Conservation (phyloP, 129 eudicot species). For the Centaurea solstitialis region DNA sequence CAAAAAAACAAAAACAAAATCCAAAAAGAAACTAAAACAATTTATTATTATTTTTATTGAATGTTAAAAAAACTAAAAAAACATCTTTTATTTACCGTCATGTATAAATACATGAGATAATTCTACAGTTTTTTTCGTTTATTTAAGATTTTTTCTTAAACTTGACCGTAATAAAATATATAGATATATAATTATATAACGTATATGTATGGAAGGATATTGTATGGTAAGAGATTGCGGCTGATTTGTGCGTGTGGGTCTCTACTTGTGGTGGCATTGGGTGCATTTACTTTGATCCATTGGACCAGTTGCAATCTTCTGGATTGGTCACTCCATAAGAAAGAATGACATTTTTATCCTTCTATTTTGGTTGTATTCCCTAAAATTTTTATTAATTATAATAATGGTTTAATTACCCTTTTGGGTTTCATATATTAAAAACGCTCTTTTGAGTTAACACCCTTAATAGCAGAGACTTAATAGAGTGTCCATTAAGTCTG, state of each 20-base stretch:
- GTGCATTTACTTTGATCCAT: conserved; percentile 11
- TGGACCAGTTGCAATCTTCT: background rate
- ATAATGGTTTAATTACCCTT: background rate
- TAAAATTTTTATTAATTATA: background rate
- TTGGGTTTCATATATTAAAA: background rate
- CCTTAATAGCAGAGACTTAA: background rate
- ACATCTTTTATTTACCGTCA: too few relatives aligned
- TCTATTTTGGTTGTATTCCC: background rate
- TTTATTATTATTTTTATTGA: too few relatives aligned
- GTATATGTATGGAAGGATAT: background rate
- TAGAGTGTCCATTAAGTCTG: background rate
- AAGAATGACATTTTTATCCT: background rate
- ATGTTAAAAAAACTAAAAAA: too few relatives aligned
- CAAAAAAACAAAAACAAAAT: too few relatives aligned
- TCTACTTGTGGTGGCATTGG: background rate
- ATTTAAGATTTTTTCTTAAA: too few relatives aligned
- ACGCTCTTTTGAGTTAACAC: background rate
- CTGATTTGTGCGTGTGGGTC: conserved; percentile 43
- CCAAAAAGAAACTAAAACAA: too few relatives aligned
- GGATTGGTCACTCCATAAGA: background rate
- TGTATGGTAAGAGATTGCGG: conserved; percentile 48
- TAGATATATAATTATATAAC: background rate
- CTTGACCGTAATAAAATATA: too few relatives aligned
- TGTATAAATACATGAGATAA: too few relatives aligned
- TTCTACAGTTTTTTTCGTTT: too few relatives aligned